Percentiles rank a stretch among this genome's conserved stretches.
Conservation (phyloP, 2,329 filamentous ascomycete genomes). For the Dactylonectria macrodidyma region DNA sequence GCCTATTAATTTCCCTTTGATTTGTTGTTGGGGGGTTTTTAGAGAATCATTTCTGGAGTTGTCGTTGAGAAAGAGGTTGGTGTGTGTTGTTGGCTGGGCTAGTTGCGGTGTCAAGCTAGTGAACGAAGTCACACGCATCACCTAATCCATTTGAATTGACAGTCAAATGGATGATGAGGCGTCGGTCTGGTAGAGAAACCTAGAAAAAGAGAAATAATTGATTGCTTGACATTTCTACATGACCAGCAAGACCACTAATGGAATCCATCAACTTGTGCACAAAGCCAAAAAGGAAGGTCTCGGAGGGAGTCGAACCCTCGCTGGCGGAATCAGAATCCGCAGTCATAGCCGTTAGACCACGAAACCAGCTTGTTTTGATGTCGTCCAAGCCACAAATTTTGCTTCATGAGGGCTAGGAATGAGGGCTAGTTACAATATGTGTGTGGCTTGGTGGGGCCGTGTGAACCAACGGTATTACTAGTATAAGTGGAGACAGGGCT, state of each 20-base stretch:
- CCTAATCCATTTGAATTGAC: neutral
- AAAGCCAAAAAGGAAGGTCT: conserved; percentile 22
- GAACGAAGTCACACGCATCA: neutral
- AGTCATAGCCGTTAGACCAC: conserved; percentile 36
- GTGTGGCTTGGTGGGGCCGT: neutral
- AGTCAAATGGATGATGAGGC: too few relatives aligned
- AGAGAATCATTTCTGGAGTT: neutral
- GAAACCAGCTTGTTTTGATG: conserved; percentile 23
- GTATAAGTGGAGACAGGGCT: neutral
- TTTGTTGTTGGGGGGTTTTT: conserved; percentile 16
- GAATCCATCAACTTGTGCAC: neutral
- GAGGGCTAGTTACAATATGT: neutral
- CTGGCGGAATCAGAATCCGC: conserved; percentile 37
- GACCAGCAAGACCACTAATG: neutral
- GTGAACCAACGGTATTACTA: neutral
- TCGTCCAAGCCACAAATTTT: neutral
- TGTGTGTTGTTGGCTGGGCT: neutral
- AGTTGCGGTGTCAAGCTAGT: neutral
- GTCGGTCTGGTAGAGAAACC: too few relatives aligned
- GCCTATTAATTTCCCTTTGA: too few relatives aligned
- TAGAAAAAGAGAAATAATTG: neutral
- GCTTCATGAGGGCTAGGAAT: neutral
- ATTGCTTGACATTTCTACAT: neutral
- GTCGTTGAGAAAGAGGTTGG: too few relatives aligned
- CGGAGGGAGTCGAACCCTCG: conserved; percentile 35